These are phyloP conservation scores for Pleurotus pulmonarius DNA, from an alignment of 768 basidiomycete genomes.

Conservation along the genomic window DNA sequence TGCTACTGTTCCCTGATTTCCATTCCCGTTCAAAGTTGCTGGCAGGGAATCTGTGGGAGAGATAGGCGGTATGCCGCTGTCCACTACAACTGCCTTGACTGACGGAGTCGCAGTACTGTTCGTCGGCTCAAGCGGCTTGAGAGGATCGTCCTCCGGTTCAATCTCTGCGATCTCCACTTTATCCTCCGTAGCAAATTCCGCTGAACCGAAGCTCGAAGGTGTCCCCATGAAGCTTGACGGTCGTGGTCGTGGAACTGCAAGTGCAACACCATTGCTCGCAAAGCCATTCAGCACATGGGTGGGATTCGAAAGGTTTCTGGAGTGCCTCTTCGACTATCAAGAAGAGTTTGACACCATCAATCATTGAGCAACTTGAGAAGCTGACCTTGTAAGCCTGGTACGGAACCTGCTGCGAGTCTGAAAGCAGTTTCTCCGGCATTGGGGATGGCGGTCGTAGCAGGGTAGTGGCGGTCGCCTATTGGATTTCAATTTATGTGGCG, in stretches of 20 bases:
- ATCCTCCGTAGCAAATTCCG: conserved; percentile 5
- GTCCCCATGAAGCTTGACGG: conserved; percentile 21
- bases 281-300: conserved; percentile 19
- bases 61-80: too few relatives aligned
- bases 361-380: conserved; percentile 1
- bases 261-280: conserved; percentile 14
- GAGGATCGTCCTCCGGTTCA: background rate
- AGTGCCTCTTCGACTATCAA: conserved; percentile 44
- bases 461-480: background rate
- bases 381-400: conserved; percentile 51
- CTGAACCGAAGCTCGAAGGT: conserved; percentile 19
- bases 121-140: background rate
- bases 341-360: background rate
- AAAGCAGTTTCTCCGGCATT: conserved; percentile 10
- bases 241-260: conserved; percentile 23
- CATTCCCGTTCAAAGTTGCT: too few relatives aligned
- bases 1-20: too few relatives aligned
- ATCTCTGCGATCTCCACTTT: background rate
- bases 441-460: background rate
- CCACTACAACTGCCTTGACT: background rate
- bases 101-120: background rate
- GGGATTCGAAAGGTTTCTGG: conserved; percentile 29
- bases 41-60: too few relatives aligned
- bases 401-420: conserved; percentile 28
- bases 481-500: background rate